Conservation (phyloP, 345 rosid genomes). For the Limnanthes douglasii region DNA sequence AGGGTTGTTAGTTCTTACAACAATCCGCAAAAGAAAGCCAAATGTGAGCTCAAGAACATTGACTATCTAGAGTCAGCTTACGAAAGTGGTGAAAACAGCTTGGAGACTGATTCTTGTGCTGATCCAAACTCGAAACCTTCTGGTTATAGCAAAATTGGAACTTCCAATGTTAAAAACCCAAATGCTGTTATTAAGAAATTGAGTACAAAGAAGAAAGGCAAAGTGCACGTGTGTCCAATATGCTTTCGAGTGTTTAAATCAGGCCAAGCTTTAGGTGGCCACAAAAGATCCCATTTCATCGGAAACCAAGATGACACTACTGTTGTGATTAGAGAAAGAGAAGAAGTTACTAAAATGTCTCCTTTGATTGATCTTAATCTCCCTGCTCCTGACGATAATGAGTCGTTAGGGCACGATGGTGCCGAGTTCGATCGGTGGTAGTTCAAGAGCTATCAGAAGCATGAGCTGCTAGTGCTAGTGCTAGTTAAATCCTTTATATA, state of each 20-base stretch:
- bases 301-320: conserved; percentile 46
- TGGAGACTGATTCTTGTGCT: conserved; percentile 32
- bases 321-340: conserved; percentile 31
- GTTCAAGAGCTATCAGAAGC: too few relatives aligned
- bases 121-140: too few relatives aligned
- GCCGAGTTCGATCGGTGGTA: too few relatives aligned
- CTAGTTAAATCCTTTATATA: too few relatives aligned
- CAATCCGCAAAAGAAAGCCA: conserved; percentile 22
- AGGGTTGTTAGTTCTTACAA: conserved; percentile 14
- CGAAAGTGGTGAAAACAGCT: conserved; percentile 34
- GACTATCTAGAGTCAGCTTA: conserved; percentile 21
- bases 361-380: conserved; percentile 74
- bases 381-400: conserved; percentile 82
- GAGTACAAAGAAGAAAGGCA: conserved; percentile 33
- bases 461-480: too few relatives aligned
- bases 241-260: conserved; percentile 79
- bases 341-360: conserved; percentile 28
- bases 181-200: conserved; percentile 17
- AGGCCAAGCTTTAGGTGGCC: conserved; percentile 95
- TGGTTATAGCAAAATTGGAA: conserved; percentile 6
- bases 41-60: conserved; percentile 21
- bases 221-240: conserved; percentile 79
- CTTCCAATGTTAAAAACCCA: conserved; percentile 12
- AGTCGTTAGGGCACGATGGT: too few relatives aligned
- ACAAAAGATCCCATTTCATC: conserved; percentile 89